Percentiles rank a stretch among this genome's conserved stretches.
Evolutionary conservation across 2,329 filamentous ascomycete genomes (phyloP).

Genomic region (Epichloe coenophiala): DNA sequence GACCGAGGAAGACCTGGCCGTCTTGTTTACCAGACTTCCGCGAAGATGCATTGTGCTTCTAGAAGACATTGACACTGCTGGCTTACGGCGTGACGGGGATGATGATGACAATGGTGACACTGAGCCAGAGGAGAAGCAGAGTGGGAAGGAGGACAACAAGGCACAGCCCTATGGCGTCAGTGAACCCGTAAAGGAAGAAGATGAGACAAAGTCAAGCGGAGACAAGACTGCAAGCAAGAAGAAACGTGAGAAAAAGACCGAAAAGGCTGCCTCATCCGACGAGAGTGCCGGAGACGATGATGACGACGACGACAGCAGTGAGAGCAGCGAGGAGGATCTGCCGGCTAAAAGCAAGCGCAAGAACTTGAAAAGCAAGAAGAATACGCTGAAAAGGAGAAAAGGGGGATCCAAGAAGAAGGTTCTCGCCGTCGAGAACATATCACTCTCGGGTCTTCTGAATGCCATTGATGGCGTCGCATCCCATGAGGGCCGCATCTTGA

Average conservation of each 20-base stretch:
- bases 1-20: constrained; percentile 46
- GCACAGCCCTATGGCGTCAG: constrained; percentile 18
- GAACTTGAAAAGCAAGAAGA: neutral
- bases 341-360: constrained; percentile 9
- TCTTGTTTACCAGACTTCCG: constrained; percentile 47
- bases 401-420: constrained; percentile 8
- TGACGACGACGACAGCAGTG: constrained; percentile 10
- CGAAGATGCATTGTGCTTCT: constrained; percentile 51
- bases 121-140: constrained; percentile 2
- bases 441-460: constrained; percentile 67
- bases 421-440: constrained; percentile 36
- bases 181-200: constrained; percentile 22
- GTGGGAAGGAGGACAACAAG: constrained; percentile 9
- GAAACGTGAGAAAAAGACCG: constrained; percentile 16
- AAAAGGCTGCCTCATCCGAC: constrained; percentile 8
- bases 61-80: constrained; percentile 55
- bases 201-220: constrained; percentile 13
- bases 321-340: constrained; percentile 13
- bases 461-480: constrained; percentile 72
- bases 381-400: constrained; percentile 8
- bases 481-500: constrained; percentile 64
- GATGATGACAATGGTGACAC: constrained; percentile 15
- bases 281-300: neutral
- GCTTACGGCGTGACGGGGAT: constrained; percentile 28
- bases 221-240: constrained; percentile 7